Conservation (phyloP, 176 grass and related monocot species). For the Pontederia paniculata region DNA sequence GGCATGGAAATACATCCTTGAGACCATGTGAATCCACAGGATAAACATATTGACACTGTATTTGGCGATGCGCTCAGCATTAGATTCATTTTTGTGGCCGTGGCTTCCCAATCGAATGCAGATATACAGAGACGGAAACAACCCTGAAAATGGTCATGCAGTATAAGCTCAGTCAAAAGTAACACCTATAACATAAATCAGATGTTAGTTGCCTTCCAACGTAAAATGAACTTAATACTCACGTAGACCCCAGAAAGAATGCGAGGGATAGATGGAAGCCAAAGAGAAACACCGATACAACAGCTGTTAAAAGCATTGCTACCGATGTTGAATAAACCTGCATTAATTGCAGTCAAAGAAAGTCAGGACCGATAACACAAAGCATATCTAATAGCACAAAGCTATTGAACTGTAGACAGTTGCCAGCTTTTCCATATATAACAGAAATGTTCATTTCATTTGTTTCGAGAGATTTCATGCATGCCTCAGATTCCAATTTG, state of each 20-base stretch:
- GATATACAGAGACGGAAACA: constrained; percentile 44
- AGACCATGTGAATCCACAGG: too few species aligned
- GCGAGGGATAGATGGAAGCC: constrained; percentile 59
- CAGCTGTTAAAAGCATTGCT: constrained; percentile 84
- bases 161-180: neutral
- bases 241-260: constrained; percentile 80
- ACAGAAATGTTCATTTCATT: too few species aligned
- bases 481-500: too few species aligned
- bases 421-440: too few species aligned
- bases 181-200: too few species aligned
- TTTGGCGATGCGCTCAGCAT: too few species aligned
- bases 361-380: neutral
- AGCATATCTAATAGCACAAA: too few species aligned
- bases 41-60: too few species aligned
- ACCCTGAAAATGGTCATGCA: constrained; percentile 28
- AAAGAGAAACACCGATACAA: constrained; percentile 63
- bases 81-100: constrained; percentile 33
- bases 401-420: too few species aligned
- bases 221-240: constrained; percentile 22
- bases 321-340: constrained; percentile 95
- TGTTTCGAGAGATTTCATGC: too few species aligned
- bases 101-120: constrained; percentile 45
- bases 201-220: neutral
- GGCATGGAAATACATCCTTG: too few species aligned
- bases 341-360: neutral